Evolutionary conservation across 1,284 basidiomycete genomes (phyloP).

Genomic region (Trametes sp.): DNA sequence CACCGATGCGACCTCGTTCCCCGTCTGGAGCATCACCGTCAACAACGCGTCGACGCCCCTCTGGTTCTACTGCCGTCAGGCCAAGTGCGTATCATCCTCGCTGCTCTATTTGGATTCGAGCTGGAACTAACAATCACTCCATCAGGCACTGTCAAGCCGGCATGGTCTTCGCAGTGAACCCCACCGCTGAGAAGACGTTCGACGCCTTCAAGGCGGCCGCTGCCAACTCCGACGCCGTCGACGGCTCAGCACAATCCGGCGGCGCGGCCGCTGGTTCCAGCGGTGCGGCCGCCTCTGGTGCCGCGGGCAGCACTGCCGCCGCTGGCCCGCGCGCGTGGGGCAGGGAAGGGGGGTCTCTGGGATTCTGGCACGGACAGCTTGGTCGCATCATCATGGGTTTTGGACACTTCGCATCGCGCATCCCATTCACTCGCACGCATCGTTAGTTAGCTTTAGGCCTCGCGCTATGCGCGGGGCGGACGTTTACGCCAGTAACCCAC

Average conservation of each 20-base stretch:
- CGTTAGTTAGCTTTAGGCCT: slow-evolving; percentile 26
- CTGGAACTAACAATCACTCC: slow-evolving; percentile 3
- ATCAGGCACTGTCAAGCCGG: slow-evolving; percentile 45
- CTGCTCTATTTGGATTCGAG: background rate
- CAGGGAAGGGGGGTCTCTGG: background rate
- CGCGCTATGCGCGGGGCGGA: slow-evolving; percentile 30
- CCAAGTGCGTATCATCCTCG: slow-evolving; percentile 36
- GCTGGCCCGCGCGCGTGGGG: slow-evolving; percentile 25
- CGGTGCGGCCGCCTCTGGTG: slow-evolving; percentile 22
- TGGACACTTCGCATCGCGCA: slow-evolving; percentile 12
- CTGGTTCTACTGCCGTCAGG: slow-evolving; percentile 53
- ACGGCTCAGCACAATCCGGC: slow-evolving; percentile 25
- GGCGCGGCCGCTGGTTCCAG: slow-evolving; percentile 28
- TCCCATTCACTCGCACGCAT: too few relatives aligned
- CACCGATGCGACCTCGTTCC: slow-evolving; percentile 39
- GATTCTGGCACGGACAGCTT: slow-evolving; percentile 12
- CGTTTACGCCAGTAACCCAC: slow-evolving; percentile 25
- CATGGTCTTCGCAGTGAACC: slow-evolving; percentile 54
- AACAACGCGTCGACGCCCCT: slow-evolving; percentile 47
- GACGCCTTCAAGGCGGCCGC: slow-evolving; percentile 48
- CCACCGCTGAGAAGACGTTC: slow-evolving; percentile 41
- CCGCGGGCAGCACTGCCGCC: slow-evolving; percentile 7
- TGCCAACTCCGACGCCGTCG: slow-evolving; percentile 33
- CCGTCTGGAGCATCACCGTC: slow-evolving; percentile 46
- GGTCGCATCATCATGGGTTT: slow-evolving; percentile 8